These are phyloP conservation scores for Boletus edulis DNA, from an alignment of 768 basidiomycete species.

Conservation along the genomic window DNA sequence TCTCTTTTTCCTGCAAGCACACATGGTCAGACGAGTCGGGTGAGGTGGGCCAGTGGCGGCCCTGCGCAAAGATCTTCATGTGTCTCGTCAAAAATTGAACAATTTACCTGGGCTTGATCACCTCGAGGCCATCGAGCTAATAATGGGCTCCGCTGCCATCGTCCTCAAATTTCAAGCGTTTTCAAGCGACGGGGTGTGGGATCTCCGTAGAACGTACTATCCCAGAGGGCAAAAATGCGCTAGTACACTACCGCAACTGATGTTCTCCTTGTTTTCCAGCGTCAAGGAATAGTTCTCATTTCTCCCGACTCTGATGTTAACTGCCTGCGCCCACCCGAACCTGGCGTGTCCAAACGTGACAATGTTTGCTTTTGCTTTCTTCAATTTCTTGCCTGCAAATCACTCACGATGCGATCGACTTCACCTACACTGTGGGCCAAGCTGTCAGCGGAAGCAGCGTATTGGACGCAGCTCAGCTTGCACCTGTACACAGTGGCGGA, in stretches of 20 bases:
- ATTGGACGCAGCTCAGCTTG: not conserved
- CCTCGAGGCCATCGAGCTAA: no score
- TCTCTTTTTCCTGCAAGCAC: no score
- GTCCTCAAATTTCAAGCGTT: slow-evolving; percentile 24
- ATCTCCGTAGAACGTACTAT: no score
- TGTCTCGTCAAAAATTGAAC: no score
- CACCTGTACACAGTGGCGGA: no score
- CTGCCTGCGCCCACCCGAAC: slow-evolving; percentile 30
- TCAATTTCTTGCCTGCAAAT: slow-evolving; percentile 53
- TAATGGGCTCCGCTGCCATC: not conserved
- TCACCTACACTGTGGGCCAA: slow-evolving; percentile 43
- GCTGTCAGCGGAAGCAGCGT: not conserved
- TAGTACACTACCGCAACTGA: slow-evolving; percentile 10
- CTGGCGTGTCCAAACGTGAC: slow-evolving; percentile 24
- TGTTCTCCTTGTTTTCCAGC: not conserved
- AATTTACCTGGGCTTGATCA: no score
- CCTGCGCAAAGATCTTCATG: no score
- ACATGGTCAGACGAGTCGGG: no score
- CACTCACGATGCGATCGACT: slow-evolving; percentile 48
- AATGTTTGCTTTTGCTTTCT: slow-evolving; percentile 7
- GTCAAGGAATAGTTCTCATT: slow-evolving; percentile 25
- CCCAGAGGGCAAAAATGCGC: slow-evolving; percentile 44
- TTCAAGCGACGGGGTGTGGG: slow-evolving; percentile 30
- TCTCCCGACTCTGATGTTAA: slow-evolving; percentile 25
- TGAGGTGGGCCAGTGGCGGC: no score